Conservation (phyloP, 768 basidiomycete species). For the Ephemerocybe angulata region DNA sequence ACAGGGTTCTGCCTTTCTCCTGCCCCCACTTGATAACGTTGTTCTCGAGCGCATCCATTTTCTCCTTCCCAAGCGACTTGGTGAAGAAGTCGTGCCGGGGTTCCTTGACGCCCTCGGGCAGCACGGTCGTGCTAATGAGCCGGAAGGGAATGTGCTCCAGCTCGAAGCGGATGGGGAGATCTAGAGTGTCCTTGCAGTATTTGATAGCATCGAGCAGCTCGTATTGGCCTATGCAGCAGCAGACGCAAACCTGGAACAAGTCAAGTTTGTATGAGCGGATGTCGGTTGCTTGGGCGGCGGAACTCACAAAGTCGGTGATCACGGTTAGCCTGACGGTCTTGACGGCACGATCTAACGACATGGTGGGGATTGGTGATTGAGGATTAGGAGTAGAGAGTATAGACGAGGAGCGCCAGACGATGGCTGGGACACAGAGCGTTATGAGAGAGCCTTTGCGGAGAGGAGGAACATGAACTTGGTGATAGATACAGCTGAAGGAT, state of each 20-base stretch:
- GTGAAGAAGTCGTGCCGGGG: constrained; percentile 39
- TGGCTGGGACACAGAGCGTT: constrained; percentile 11
- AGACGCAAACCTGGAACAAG: constrained; percentile 40
- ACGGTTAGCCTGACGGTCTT: constrained; percentile 41
- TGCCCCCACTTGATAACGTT: constrained; percentile 49
- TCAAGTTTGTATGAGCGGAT: constrained; percentile 5
- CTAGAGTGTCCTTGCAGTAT: constrained; percentile 43
- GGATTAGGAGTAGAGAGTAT: constrained; percentile 2
- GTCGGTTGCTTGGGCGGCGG: constrained; percentile 3
- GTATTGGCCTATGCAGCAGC: constrained; percentile 51
- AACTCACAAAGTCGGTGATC: constrained; percentile 47
- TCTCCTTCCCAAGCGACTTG: constrained; percentile 52
- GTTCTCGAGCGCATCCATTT: constrained; percentile 36
- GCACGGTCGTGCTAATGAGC: constrained; percentile 36
- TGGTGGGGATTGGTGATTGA: constrained; percentile 8
- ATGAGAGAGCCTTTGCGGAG: constrained; percentile 24
- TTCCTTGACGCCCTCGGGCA: constrained; percentile 36
- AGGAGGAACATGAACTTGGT: constrained; percentile 26
- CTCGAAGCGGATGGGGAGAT: constrained; percentile 48
- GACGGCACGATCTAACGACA: background rate
- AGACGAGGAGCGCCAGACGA: background rate
- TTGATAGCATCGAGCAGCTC: constrained; percentile 49
- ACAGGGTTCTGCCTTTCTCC: constrained; percentile 59
- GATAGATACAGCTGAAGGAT: constrained; percentile 17
- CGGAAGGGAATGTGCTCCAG: constrained; percentile 52